A percentile compares a stretch with the other conserved stretches of the same genome.
phyloP scores from a whole-genome alignment of 164 flowering plant species.

The Santalum album region DNA sequence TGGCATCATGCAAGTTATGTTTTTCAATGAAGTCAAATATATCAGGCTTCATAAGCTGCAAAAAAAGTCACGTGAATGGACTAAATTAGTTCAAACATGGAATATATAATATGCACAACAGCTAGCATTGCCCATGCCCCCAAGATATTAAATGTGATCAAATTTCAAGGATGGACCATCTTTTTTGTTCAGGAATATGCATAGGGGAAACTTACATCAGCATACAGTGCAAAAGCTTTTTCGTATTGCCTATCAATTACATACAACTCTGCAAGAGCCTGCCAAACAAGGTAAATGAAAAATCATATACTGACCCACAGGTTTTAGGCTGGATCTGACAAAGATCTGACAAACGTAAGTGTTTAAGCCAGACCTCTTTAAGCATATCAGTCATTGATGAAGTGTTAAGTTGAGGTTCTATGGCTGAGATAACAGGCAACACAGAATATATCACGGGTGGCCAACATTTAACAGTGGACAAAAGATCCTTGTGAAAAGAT shows the following conservation, averaged over 20 bases:
- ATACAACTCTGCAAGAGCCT: conserved; percentile 94
- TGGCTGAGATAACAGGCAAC: conserved; percentile 75
- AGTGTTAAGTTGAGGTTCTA: conserved; percentile 88
- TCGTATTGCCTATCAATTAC: conserved; percentile 75
- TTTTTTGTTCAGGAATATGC: not conserved
- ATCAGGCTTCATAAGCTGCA: conserved; percentile 87
- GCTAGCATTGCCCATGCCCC: no score
- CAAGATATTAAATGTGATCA: no score
- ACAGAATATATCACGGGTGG: conserved; percentile 79
- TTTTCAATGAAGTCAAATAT: conserved; percentile 83
- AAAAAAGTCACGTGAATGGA: no score
- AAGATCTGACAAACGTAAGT: no score
- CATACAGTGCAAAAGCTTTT: conserved; percentile 80
- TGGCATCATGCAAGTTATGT: conserved; percentile 69
- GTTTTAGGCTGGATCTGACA: not conserved
- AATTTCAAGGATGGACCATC: no score
- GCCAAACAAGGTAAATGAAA: conserved; percentile 11
- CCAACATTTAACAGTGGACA: conserved; percentile 86
- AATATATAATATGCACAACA: no score
- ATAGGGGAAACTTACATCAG: conserved; percentile 67
- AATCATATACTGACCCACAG: not conserved
- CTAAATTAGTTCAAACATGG: no score
- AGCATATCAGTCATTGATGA: conserved; percentile 84
- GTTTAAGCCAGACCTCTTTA: conserved; percentile 81
- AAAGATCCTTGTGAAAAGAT: conserved; percentile 73